Conservation (phyloP, 805 yeast species). For the Sugiyamaella floridensis region DNA sequence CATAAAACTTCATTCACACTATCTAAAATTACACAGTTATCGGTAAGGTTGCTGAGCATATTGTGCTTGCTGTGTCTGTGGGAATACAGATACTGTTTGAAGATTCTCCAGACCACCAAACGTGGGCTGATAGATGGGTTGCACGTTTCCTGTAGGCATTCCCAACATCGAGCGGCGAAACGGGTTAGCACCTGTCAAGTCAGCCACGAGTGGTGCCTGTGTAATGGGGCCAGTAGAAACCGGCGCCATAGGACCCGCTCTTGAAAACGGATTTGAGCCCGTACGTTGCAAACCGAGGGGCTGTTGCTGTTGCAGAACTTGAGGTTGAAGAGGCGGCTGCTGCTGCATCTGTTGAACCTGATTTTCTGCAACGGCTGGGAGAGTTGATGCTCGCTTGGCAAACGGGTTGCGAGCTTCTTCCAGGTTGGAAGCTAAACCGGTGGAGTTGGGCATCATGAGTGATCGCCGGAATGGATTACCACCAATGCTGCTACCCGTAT, state of each 20-base stretch:
- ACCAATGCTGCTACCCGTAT: conserved; percentile 18
- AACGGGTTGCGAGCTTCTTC: conserved; percentile 14
- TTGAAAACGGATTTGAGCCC: conserved; percentile 41
- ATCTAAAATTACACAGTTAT: conserved; percentile 13
- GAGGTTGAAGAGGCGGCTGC: conserved; percentile 21
- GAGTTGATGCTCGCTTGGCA: conserved; percentile 16
- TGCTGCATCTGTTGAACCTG: conserved; percentile 17
- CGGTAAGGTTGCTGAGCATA: conserved; percentile 19
- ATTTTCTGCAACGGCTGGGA: conserved; percentile 10
- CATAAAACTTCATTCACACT: not conserved
- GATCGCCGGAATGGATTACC: conserved; percentile 20
- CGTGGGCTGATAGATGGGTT: conserved; percentile 43
- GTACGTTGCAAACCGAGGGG: conserved; percentile 24
- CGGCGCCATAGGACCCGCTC: conserved; percentile 5
- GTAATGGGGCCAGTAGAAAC: not conserved
- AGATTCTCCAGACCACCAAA: conserved; percentile 68
- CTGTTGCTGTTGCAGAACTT: conserved; percentile 9
- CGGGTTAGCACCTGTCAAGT: conserved; percentile 55
- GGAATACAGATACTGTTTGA: conserved; percentile 63
- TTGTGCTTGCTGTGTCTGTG: conserved; percentile 46
- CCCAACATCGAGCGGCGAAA: conserved; percentile 36
- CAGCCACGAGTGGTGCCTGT: conserved; percentile 24
- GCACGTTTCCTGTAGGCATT: conserved; percentile 25
- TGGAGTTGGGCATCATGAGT: conserved; percentile 4
- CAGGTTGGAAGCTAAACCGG: conserved; percentile 3